Evolutionary conservation across 192 early-diverging fungal species (phyloP), one percentile per base, ranked within the genome.

Genomic region (Glomus cerebriforme): DNA sequence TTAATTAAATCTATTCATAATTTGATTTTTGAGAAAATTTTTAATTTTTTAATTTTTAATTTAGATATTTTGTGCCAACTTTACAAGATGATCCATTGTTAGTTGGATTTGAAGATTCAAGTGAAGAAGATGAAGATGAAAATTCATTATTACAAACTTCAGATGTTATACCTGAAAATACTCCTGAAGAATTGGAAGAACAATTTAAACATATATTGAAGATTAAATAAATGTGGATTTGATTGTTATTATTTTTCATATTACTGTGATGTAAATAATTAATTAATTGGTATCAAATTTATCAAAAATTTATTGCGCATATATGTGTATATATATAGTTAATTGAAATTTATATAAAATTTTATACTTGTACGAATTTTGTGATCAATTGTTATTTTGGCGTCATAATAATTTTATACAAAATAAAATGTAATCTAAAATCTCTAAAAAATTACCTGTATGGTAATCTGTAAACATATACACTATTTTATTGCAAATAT

Each of bases 21-120:
- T 31, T 24, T 24, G 7, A 8, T 34, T 43, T 8, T 65, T 0
- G 10, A 34, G 17, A 65, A 19, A 68, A 8, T 59, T 39, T 59
- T 75, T 73, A 70, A 34, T n/a, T 0, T 27, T 54, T 35, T 59
- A 10, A 22, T 27, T 31, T 64, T 19, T 13, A 24, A 8, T 59
- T 60, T 66, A 86, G 82, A 32, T 87, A 90, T 79, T 80, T 97
- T 75, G 84, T 94, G 63, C 96, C 96, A 0, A 91, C 86, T n/a
- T 87, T 94, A 74, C 94, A 95, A 39, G 91, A 90, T 78, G 96
- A 98, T 79, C 96, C 95, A 13, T 82, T 98, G 29, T 79, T 98
- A 78, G 93, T 91, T 81, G 91, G 89, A 70, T 85, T 91, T 75
- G 90, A 90, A 73, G 92, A 95, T 74, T 88, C 83, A 35, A 89